Conservation (phyloP, 805 yeast species). For the Candida suzukii region DNA sequence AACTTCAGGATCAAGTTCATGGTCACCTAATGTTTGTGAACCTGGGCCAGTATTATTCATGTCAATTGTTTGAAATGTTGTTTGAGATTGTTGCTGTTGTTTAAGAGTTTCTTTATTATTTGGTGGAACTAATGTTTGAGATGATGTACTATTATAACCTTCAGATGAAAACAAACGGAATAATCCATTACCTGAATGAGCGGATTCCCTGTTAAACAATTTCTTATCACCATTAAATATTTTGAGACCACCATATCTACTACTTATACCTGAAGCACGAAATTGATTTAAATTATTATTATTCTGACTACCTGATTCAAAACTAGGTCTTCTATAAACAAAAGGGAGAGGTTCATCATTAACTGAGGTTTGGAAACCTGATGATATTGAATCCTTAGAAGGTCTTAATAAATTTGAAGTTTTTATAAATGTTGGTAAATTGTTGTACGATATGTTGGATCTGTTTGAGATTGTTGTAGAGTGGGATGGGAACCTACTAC, state of each 20-base stretch:
- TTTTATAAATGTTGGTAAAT: slow-evolving; percentile 11
- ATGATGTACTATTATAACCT: not conserved
- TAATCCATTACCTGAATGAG: slow-evolving; percentile 2
- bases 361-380: slow-evolving; percentile 4
- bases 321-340: not conserved
- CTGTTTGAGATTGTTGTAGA: slow-evolving; percentile 9
- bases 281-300: not conserved
- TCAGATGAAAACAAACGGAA: slow-evolving; percentile 2
- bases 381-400: not conserved
- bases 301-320: not conserved
- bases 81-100: not conserved
- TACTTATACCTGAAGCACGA: slow-evolving; percentile 1
- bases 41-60: slow-evolving; percentile 8
- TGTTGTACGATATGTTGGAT: slow-evolving; percentile 4
- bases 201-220: not conserved
- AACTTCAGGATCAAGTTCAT: not conserved
- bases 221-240: not conserved
- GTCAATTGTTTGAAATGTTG: no score
- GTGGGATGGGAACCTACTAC: slow-evolving; percentile 4
- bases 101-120: no score
- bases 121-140: no score
- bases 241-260: not conserved
- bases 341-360: slow-evolving; percentile 1
- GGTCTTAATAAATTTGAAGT: slow-evolving; percentile 4
- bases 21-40: slow-evolving; percentile 1